Percentiles rank a stretch among this genome's conserved stretches.
Evolutionary conservation across 371 early-diverging fungal species (phyloP).

Genomic region (Batkoa obscura): DNA sequence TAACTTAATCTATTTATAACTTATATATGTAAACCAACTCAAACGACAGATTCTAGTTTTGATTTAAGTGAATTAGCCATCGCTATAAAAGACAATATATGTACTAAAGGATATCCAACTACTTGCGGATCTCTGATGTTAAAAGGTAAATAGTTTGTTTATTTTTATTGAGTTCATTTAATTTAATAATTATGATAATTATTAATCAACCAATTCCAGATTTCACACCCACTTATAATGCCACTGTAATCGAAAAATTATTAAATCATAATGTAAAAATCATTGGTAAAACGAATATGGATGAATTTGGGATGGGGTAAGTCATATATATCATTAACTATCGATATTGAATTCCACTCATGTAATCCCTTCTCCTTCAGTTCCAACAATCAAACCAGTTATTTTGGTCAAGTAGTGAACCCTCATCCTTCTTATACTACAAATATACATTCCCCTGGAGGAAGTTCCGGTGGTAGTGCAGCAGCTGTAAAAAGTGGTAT

Average conservation of each 20-base stretch:
- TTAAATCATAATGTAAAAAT: conserved; percentile 42
- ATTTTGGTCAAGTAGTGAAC: conserved; percentile 26
- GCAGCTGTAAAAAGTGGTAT: conserved; percentile 69
- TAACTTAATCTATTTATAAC: too few species aligned
- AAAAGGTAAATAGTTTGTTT: conserved; percentile 20
- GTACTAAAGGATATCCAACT: conserved; percentile 31
- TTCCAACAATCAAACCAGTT: conserved; percentile 20
- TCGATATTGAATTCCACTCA: background rate
- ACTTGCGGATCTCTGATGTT: conserved; percentile 49
- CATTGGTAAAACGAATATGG: conserved; percentile 83
- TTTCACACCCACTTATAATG: too few species aligned
- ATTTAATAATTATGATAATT: too few species aligned
- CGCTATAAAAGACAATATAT: conserved; percentile 57
- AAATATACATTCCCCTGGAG: conserved; percentile 31
- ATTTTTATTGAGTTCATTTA: too few species aligned
- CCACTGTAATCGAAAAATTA: conserved; percentile 49
- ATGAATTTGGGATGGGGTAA: conserved; percentile 96
- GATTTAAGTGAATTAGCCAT: conserved; percentile 36
- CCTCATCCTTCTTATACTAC: conserved; percentile 15
- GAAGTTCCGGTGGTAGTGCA: conserved; percentile 85
- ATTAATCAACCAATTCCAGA: too few species aligned
- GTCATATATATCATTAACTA: background rate
- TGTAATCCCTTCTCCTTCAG: background rate
- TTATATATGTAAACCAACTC: too few species aligned
- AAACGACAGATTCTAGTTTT: too few species aligned